phyloP scores from a whole-genome alignment of 2,329 filamentous ascomycete species.

The Teratosphaeria nubilosa region DNA sequence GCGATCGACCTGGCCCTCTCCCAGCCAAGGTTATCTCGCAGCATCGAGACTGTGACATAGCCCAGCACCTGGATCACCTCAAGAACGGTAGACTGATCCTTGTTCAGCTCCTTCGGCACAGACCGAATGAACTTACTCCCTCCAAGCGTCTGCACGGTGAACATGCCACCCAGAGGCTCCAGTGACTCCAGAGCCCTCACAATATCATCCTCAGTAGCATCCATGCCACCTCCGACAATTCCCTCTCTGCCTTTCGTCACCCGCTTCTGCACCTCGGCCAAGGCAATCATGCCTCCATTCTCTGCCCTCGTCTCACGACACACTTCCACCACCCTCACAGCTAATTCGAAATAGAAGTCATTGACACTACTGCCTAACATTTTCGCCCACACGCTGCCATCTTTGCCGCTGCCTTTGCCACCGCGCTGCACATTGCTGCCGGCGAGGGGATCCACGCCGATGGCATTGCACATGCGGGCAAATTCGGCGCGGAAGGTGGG shows the following conservation, averaged over 20 bases:
- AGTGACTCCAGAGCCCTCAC: conserved; percentile 80
- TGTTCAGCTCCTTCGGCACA: conserved; percentile 89
- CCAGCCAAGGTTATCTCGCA: conserved; percentile 80
- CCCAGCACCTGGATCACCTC: conserved; percentile 85
- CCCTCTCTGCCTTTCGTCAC: conserved; percentile 58
- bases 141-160: conserved; percentile 74
- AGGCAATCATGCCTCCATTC: conserved; percentile 83
- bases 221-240: conserved; percentile 65
- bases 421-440: conserved; percentile 30
- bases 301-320: conserved; percentile 77
- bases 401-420: conserved; percentile 39
- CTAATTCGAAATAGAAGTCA: conserved; percentile 97
- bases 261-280: conserved; percentile 67
- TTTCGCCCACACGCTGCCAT: conserved; percentile 79
- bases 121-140: conserved; percentile 80
- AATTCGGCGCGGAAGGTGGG: conserved; percentile 94
- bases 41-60: conserved; percentile 81
- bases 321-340: conserved; percentile 88
- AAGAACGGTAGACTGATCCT: conserved; percentile 82
- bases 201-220: conserved; percentile 85
- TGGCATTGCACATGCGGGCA: conserved; percentile 94
- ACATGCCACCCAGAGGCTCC: conserved; percentile 77
- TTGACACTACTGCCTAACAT: conserved; percentile 85
- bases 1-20: conserved; percentile 74
- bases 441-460: conserved; percentile 88